Base-by-base conservation (phyloP, 768 basidiomycete species). In the Podaxis rugospora region DNA sequence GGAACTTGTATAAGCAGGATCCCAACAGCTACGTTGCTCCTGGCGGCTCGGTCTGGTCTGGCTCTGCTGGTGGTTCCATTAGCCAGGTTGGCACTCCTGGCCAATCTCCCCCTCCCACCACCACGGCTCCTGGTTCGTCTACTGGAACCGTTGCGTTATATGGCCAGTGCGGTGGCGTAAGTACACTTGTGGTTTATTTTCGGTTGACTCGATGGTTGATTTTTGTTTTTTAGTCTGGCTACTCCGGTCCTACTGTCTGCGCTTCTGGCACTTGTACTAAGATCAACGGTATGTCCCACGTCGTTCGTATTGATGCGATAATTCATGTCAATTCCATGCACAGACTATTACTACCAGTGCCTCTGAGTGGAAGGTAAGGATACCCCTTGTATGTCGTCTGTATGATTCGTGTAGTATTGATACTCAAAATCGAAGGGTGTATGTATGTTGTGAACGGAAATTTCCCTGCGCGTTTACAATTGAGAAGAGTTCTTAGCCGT, bases 11-110 rank as follows among this genome's bases (percentile, higher is more conserved):
- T 47, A 56, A 66, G 49, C 60, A 50, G 7, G 60, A 68, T 42
- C 66, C 68, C 46, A 64, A 52, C 36, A 63, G 58, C 3, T 75
- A 75, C 61, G 62, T 66, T 21, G 66, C 70, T 55, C 74, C 73
- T 28, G 72, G 74, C 14, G 72, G 71, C 36, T 66, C 62, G 42
- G 70, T 74, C 14, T 75, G 73, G 74, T 65, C 67, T 59, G 68
- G 66, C 16, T 63, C 74, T 32, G 61, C 64, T 23, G 73, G 73
- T 27, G 73, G 73, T 6, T 62, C 65, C 13, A 63, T 66, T 52
- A 61, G 55, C 25, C 64, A 64, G 39, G 66, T 66, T 51, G 68
- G 67, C n/a, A 66, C 59, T 36, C 59, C 59, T 25, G 63, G 63
- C 1, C 59, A 61, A 40, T 52, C 54, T 21, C 11, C 57, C 28